Base-by-base conservation (phyloP, 1,284 basidiomycete species). In the Gastroboletus turbinatus region DNA sequence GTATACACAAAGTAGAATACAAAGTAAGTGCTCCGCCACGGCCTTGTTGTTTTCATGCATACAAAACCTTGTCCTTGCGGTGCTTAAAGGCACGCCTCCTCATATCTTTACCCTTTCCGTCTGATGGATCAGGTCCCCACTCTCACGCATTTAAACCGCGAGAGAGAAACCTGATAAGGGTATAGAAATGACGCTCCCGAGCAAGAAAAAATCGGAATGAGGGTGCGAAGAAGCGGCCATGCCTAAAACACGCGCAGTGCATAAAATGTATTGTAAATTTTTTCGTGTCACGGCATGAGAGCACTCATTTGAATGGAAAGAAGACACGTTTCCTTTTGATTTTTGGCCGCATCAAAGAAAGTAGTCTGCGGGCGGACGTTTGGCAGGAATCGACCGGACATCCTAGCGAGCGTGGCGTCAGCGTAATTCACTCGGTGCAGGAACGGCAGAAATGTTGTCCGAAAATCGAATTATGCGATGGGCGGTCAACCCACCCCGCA, bases 321-420 rank as follows among this genome's bases (percentile, higher is more conserved):
- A 14, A 56, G 19, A 52, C 59, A 56, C 55, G 48, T 59, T 53
- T 50, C 38, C 40, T 21, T 55, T 52, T 50, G 27, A 19, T 61
- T 48, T 40, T n/a, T 30, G 35, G n/a, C 14, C 17, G n/a, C 36
- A 44, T 72, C 43, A 91, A 45, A 91, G 73, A 71, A 91, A 92
- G 67, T 92, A 92, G 71, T 92, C 90, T 46, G 90, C 86, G 33
- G 90, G 87, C n/a, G 93, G 92, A 27, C 92, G 82, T 76, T 94
- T 95, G 49, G 91, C 87, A 38, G 92, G 92, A 71, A 93, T 87
- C 38, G 89, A 90, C 62, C 86, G 83, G n/a, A 93, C 88, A 60
- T 94, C 92, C 82, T 93, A 50, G 27, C 3, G 42, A 50, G 44
- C 46, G 53, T 33, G 45, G 30, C 4, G 36, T 58, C 36, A 64